Evolutionary conservation across 768 basidiomycete species (phyloP), one percentile per base, ranked within the genome.

Genomic region (Hirschioporus abietinus): DNA sequence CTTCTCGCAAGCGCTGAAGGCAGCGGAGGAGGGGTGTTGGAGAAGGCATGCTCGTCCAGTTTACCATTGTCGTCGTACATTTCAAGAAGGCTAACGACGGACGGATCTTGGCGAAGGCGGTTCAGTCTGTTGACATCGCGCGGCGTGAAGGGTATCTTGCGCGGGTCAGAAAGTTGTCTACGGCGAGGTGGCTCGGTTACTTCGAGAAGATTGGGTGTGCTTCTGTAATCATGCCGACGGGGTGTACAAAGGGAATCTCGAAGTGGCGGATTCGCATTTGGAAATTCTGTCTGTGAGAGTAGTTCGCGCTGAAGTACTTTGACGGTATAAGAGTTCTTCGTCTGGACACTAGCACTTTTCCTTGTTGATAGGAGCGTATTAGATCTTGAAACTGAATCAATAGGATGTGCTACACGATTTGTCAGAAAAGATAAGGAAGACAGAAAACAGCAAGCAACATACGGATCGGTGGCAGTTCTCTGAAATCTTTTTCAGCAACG

Each of bases 41-140:
- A 88, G 73, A 93, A 93, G 8, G 84, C 84, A 42, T 82, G 75
- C 4, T 81, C 78, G 18, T 86, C 80, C 27, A 93, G 79, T 64
- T 83, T 82, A 20, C 91, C 91, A 65, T 89, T 79, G 4, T 90
- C 86, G 70, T 92, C 91, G 70, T 92, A 93, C 68, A 91, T 78
- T 65, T 86, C 82, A 36, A 93, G 77, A 25, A 93, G 78, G 70
- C 88, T 92, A 17, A 82, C 88, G 30, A 93, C 89, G 24, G 92
- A 93, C 2, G 91, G 91, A 68, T 93, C 91, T 27, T 87, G 86
- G 59, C 88, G 87, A 60, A 93, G 81, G 24, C 83, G 77, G 15
- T 84, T 75, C 10, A 89, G 78, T 30, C 89, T 84, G 67, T 78
- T 82, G 78, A 75, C 78, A 68, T 84, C 83, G 52, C 79, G 78